Evolutionary conservation across 1,284 basidiomycete genomes (phyloP).

Genomic region (Cryptococcus neoformans): DNA sequence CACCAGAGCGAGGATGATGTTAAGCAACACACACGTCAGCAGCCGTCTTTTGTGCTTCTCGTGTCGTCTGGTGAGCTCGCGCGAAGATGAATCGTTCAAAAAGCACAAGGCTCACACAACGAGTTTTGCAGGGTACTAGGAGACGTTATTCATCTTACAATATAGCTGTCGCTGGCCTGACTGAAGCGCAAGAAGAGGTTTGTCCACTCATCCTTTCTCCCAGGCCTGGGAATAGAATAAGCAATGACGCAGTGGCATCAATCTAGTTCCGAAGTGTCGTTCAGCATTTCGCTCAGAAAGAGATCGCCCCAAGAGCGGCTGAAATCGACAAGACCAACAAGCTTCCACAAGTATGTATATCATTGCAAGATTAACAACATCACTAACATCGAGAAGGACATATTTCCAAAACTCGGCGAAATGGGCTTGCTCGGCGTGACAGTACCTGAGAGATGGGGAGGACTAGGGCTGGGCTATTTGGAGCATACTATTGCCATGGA

Average conservation of each 20-base stretch:
- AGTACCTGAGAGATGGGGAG: conserved; percentile 72
- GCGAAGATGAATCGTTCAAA: too few species aligned
- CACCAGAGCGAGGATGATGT: too few species aligned
- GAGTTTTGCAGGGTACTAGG: too few species aligned
- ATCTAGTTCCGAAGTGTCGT: conserved; percentile 74
- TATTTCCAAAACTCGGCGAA: conserved; percentile 82
- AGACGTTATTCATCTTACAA: conserved; percentile 58
- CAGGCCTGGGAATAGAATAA: neutral
- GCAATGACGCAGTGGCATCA: neutral
- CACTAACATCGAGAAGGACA: conserved; percentile 55
- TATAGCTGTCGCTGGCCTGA: conserved; percentile 71
- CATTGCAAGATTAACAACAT: neutral
- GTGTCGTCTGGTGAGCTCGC: too few species aligned
- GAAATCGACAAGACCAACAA: conserved; percentile 79
- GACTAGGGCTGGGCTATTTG: conserved; percentile 76
- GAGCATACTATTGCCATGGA: conserved; percentile 92
- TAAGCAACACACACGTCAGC: too few species aligned
- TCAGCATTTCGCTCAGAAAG: conserved; percentile 69
- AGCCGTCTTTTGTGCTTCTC: too few species aligned
- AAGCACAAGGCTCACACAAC: too few species aligned
- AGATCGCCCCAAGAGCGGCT: conserved; percentile 75
- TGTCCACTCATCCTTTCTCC: conserved; percentile 17
- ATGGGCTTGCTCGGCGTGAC: conserved; percentile 77
- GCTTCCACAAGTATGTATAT: conserved; percentile 62
- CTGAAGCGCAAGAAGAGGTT: conserved; percentile 78